Conservation (phyloP, 164 flowering plant species). For the Vitis cinerea region DNA sequence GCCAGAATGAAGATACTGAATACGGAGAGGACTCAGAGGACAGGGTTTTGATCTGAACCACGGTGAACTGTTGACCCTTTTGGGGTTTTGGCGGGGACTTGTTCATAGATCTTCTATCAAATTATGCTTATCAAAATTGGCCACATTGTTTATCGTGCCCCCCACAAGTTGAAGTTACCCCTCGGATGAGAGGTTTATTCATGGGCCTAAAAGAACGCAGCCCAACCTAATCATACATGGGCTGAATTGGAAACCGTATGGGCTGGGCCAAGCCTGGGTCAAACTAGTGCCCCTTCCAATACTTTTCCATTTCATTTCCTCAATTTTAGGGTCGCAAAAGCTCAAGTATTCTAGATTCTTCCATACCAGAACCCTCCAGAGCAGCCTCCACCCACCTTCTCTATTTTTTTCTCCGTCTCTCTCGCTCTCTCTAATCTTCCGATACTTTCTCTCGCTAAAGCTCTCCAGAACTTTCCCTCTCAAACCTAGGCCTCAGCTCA, state of each 20-base stretch:
- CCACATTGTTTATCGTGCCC: no score
- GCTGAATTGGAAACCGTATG: no score
- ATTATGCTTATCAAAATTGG: no score
- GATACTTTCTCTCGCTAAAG: neutral
- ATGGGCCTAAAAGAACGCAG: no score
- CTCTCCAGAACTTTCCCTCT: neutral
- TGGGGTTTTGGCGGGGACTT: neutral
- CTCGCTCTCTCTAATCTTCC: neutral
- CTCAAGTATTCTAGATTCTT: slow-evolving; percentile 14
- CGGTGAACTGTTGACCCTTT: neutral
- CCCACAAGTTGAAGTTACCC: no score
- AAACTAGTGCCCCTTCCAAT: no score
- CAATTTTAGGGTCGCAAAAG: no score
- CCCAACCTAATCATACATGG: no score
- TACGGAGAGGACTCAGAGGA: neutral
- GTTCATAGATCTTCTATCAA: no score
- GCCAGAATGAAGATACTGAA: neutral
- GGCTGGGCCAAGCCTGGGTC: no score
- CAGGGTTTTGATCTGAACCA: neutral
- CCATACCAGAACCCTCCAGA: slow-evolving; percentile 7
- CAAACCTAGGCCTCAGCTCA: neutral
- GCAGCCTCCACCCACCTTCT: neutral
- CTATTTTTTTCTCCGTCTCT: neutral
- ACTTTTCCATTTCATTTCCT: no score
- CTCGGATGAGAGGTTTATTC: no score